Base-by-base conservation (phyloP, 176 grass and related monocot species). In the Raddia guianensis region DNA sequence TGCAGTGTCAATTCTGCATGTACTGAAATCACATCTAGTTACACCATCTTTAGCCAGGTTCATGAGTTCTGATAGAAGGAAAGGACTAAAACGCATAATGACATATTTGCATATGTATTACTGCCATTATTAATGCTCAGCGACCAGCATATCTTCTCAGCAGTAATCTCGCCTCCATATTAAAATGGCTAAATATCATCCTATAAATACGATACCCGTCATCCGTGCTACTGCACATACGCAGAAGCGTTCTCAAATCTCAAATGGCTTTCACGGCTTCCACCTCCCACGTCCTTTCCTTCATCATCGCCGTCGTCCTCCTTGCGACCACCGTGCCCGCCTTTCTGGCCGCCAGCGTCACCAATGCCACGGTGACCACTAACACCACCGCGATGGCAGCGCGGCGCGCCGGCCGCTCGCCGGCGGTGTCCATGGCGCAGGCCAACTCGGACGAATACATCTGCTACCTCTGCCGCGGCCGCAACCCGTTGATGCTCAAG, bases 391-490 rank as follows among this genome's bases (percentile, higher is more conserved):
- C 15, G 12, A 50, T 8, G 60, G 59, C 45, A 49, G 59, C 45
- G 33, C 49, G 8, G 33, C 47, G 11, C 37, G 9, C 11, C 7
- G 12, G 7, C 45, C 14, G 13, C 52, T 75, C 70, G 12, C 12
- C 18, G 3, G 5, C 13, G 10, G 21, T 68, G 8, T 10, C 37
- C 3, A 16, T 43, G 27, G 8, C 80, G 74, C 0, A 21, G 21
- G 12, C 49, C 42, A 61, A 45, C 54, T 62, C 65, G 52, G 19
- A 10, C 6, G 9, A 72, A 67, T 83, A 88, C 80, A 83, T 71
- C 74, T 83, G 86, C 80, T 83, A 88, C 74, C 74, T 88, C 59
- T 83, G 86, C 80, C 66, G 21, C 4, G 51, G 55, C 59, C 68
- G 74, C 18, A 50, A 66, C 59, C 9, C 67, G 19, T 12, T 83